Conservation (phyloP, 2,329 filamentous ascomycete genomes). For the Ophiostoma tasmaniense region DNA sequence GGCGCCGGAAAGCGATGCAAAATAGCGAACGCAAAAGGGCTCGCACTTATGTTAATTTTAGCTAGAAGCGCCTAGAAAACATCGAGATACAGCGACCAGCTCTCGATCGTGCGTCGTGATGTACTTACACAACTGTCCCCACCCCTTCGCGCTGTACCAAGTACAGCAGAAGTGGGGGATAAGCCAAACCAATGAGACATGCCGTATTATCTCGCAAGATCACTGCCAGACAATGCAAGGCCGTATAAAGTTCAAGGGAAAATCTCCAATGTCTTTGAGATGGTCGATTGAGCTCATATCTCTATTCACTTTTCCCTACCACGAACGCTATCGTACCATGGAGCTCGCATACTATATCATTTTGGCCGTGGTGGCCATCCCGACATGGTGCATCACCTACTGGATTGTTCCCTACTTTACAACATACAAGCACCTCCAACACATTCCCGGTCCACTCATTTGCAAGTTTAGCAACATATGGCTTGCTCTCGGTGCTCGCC, state of each 20-base stretch:
- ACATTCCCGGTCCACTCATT: conserved; percentile 17
- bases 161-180: conserved; percentile 15
- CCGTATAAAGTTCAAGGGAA: background rate
- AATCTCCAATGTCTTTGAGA: background rate
- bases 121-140: background rate
- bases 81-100: background rate
- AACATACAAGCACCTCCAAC: conserved; percentile 15
- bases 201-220: conserved; percentile 1
- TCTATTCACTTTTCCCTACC: background rate
- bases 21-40: background rate
- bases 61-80: background rate
- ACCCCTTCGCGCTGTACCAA: background rate
- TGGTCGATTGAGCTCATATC: background rate
- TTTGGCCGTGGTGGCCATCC: conserved; percentile 12
- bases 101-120: background rate
- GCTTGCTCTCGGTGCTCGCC: conserved; percentile 13
- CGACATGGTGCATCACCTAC: conserved; percentile 14
- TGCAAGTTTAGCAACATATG: conserved; percentile 19
- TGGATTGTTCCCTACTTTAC: conserved; percentile 18
- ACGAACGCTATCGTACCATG: background rate
- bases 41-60: background rate
- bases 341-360: conserved; percentile 15
- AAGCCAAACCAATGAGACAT: conserved; percentile 6
- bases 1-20: background rate
- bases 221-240: background rate